Conservation (phyloP, 2,329 filamentous ascomycete species). For the Alternaria triticimaculans region DNA sequence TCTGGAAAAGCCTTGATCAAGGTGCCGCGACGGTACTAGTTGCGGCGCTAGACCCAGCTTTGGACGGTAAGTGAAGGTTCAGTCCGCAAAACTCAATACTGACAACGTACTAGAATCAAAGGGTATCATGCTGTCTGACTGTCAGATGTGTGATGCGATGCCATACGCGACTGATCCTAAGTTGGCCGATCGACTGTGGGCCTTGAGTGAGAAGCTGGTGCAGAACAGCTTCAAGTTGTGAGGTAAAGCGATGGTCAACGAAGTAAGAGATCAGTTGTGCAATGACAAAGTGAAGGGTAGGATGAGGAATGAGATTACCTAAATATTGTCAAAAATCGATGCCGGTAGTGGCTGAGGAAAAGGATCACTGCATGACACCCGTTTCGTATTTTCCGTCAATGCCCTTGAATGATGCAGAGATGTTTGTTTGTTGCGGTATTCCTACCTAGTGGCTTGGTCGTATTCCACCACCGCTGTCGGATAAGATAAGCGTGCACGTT, state of each 20-base stretch:
- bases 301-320: background rate
- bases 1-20: constrained; percentile 46
- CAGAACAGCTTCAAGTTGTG: constrained; percentile 24
- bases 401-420: background rate
- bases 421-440: background rate
- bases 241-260: background rate
- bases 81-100: background rate
- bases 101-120: constrained; percentile 23
- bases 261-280: background rate
- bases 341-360: background rate
- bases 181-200: constrained; percentile 39
- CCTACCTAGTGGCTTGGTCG: background rate
- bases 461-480: background rate
- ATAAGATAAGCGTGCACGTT: background rate
- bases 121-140: constrained; percentile 37
- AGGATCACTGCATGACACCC: background rate
- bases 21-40: constrained; percentile 40
- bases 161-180: constrained; percentile 34
- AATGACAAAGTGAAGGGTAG: background rate
- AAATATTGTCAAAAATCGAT: background rate
- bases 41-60: constrained; percentile 40
- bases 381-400: background rate
- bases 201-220: constrained; percentile 39
- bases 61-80: constrained; percentile 22
- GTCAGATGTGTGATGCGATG: constrained; percentile 33